phyloP scores from a whole-genome alignment of 208 protist species.

The Crithidia expoeki region DNA sequence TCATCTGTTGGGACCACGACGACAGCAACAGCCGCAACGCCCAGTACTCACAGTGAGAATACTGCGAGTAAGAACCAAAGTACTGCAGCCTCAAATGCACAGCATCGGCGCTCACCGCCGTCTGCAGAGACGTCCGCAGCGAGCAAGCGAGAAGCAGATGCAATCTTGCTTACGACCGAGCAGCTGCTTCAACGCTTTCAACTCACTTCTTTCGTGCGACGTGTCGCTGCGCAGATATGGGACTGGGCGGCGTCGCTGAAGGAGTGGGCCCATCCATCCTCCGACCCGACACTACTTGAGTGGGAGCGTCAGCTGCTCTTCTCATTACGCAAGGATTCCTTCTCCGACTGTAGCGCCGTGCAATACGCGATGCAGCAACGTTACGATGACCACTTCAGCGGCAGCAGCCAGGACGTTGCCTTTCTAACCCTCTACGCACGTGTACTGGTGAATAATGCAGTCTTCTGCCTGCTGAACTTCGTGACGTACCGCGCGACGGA shows the following conservation, averaged over 20 bases:
- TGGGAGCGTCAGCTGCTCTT: conserved; percentile 42
- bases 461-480: conserved; percentile 72
- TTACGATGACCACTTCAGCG: conserved; percentile 35
- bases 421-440: conserved; percentile 66
- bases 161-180: conserved; percentile 19
- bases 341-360: conserved; percentile 46
- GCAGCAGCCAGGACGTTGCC: conserved; percentile 18
- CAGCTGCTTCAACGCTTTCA: conserved; percentile 21
- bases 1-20: too few relatives aligned
- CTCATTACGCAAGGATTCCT: conserved; percentile 40
- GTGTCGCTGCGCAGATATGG: conserved; percentile 20
- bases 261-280: conserved; percentile 38
- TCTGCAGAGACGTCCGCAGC: background rate
- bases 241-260: conserved; percentile 29
- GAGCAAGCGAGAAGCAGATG: background rate
- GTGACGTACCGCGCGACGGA: conserved; percentile 45
- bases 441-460: conserved; percentile 67
- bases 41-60: too few relatives aligned
- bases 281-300: conserved; percentile 36
- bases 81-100: background rate
- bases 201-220: conserved; percentile 22
- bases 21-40: too few relatives aligned
- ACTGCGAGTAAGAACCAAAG: too few relatives aligned
- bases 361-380: conserved; percentile 41
- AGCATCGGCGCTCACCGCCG: background rate